A percentile compares a stretch with the other conserved stretches of the same genome.
Conservation (phyloP, 2,329 filamentous ascomycete genomes). For the Ophiostoma sp. region DNA sequence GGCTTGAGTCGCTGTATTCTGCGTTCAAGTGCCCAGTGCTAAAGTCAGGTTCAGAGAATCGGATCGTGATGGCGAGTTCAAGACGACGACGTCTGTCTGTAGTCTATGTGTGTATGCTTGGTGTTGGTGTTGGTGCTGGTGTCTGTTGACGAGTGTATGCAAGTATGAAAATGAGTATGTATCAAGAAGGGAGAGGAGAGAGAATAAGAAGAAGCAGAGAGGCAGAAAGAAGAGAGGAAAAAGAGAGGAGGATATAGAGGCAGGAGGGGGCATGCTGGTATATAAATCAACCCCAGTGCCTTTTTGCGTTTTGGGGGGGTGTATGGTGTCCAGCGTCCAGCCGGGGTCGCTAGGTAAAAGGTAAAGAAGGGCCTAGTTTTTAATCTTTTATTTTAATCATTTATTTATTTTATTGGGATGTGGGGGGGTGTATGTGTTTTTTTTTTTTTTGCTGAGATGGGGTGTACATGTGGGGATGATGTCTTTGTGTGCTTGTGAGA, state of each 20-base stretch:
- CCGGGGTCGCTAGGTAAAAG: conserved; percentile 27
- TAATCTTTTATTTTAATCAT: background rate
- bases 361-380: conserved; percentile 22
- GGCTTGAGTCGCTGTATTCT: background rate
- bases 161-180: background rate
- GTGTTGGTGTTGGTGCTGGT: background rate
- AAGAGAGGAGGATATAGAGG: conserved; percentile 14
- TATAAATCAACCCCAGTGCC: conserved; percentile 26
- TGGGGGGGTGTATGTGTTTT: conserved; percentile 13
- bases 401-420: conserved; percentile 18
- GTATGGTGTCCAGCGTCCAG: conserved; percentile 15
- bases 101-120: background rate
- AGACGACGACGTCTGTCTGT: background rate
- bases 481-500: conserved; percentile 16
- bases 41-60: background rate
- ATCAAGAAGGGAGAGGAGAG: background rate
- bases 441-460: conserved; percentile 18
- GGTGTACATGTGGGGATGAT: conserved; percentile 25
- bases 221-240: conserved; percentile 14
- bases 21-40: background rate
- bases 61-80: background rate
- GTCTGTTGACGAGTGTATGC: background rate
- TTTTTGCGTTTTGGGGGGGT: background rate
- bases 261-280: conserved; percentile 23
- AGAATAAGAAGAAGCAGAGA: background rate